Base-by-base conservation (phyloP, 148 eudicot genomes). In the Amaranthus cruentus region DNA sequence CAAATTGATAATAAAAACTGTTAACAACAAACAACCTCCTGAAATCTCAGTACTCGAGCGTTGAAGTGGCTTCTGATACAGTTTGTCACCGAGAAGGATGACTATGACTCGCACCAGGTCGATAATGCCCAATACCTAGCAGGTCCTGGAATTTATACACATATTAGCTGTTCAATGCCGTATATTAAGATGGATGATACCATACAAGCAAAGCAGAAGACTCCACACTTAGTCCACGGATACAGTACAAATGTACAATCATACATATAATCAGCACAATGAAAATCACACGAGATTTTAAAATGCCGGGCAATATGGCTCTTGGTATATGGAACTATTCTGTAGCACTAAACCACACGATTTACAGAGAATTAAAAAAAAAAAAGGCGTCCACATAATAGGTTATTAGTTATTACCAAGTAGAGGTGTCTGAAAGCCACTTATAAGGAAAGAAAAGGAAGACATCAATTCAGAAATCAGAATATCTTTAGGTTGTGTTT, bases 101-200 rank as follows among this genome's bases (percentile, higher is more conserved):
- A 83, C 54, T 76, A 64, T 81, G 81, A 75, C 65, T 78, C 55
- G 71, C 80, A 63, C 85, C 79, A 18, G 90, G 82, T 47, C 86
- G 84, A 81, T 86, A 90, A 55, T 88, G 89, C 77, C 96, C 96
- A 70, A 90, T 90, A 15, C 96, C 96, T 65, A 88, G 78, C 79
- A 90, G 84, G 80, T 88, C 96, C 96, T 90, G 90, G 84, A 74
- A 63, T 75, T 44, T 2, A 68, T 9, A 44, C 6, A 6, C 8
- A 7, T 55, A 55, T 64, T 62, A 64, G 68, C 18, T 56, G 51
- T 21, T 51, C 15, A 49, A 57, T 48, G 49, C n/a, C 70, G 7
- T 4, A 48, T 55, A 46, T 48, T 48, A 14, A 49, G 3, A 47
- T 21, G 7, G 46, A 58, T 28, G 38, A 1, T 28, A 28, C 38